These are phyloP conservation scores for Tilletia setariae DNA, from an alignment of 1,284 basidiomycete species.

Conservation along the genomic window DNA sequence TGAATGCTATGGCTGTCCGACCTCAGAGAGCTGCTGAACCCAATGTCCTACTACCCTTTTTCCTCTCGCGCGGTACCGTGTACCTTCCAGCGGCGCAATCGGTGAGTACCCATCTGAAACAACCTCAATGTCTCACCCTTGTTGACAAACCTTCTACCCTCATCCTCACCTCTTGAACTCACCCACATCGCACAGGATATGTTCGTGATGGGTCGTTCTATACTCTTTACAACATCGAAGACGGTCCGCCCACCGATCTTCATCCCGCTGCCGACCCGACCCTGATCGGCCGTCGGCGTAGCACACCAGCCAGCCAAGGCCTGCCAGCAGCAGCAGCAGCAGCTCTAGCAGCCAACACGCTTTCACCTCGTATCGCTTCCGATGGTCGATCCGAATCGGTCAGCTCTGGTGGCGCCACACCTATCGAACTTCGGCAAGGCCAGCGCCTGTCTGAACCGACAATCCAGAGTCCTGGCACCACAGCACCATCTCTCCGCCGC, in stretches of 20 bases:
- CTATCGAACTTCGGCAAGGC: not conserved
- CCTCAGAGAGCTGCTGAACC: not conserved
- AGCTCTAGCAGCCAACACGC: constrained; percentile 1
- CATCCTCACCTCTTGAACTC: constrained; percentile 6
- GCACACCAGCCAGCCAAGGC: not conserved
- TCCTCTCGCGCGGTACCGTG: not conserved
- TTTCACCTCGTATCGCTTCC: not conserved
- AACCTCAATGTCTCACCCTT: not conserved
- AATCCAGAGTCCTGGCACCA: not conserved
- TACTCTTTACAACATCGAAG: constrained; percentile 37
- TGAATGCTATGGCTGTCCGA: not conserved
- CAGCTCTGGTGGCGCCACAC: not conserved
- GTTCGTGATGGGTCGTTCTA: constrained; percentile 41
- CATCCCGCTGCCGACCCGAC: not conserved
- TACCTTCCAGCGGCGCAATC: not conserved
- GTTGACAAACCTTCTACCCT: not conserved
- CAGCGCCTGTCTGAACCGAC: not conserved
- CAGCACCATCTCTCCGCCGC: too few species aligned
- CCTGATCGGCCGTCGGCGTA: not conserved
- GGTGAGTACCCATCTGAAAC: not conserved
- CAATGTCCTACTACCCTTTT: not conserved
- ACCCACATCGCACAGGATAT: constrained; percentile 36
- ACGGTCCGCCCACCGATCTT: constrained; percentile 25
- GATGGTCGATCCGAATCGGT: not conserved
- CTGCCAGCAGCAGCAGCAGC: not conserved